phyloP scores from a whole-genome alignment of 306 rosid genomes.

The Vicia villosa region DNA sequence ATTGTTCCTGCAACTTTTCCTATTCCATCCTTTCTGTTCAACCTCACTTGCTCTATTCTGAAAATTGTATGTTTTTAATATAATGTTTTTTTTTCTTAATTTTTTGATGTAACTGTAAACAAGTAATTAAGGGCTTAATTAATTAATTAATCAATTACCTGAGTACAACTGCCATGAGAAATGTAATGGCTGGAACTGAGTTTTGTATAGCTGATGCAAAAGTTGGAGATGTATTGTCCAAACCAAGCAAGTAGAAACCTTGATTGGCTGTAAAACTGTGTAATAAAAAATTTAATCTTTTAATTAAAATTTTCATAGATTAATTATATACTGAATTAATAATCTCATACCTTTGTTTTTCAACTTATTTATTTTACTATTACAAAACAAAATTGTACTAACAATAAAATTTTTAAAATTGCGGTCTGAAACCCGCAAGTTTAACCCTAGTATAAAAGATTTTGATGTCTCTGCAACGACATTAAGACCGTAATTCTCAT shows the following conservation, averaged over 20 bases:
- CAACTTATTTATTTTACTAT: too few species aligned
- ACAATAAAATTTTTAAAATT: background rate
- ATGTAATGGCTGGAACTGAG: slow-evolving; percentile 97
- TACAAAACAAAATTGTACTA: too few species aligned
- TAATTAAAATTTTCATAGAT: background rate
- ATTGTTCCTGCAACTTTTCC: slow-evolving; percentile 55
- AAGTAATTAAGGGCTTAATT: background rate
- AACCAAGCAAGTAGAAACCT: slow-evolving; percentile 95
- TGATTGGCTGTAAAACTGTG: slow-evolving; percentile 93
- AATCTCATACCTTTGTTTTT: too few species aligned
- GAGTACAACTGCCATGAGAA: slow-evolving; percentile 90
- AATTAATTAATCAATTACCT: too few species aligned
- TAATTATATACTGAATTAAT: too few species aligned
- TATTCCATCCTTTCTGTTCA: slow-evolving; percentile 81
- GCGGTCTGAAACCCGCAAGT: background rate
- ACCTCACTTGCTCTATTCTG: slow-evolving; percentile 79
- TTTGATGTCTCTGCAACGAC: background rate
- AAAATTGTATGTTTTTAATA: background rate
- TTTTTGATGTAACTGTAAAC: too few species aligned
- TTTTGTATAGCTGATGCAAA: slow-evolving; percentile 96
- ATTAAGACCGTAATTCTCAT: too few species aligned
- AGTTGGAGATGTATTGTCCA: slow-evolving; percentile 96
- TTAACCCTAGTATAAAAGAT: background rate
- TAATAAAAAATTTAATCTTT: background rate
- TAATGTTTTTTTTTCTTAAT: too few species aligned